Conservation (phyloP, 1,139 yeast genomes). For the Groenewaldozyma sp. region DNA sequence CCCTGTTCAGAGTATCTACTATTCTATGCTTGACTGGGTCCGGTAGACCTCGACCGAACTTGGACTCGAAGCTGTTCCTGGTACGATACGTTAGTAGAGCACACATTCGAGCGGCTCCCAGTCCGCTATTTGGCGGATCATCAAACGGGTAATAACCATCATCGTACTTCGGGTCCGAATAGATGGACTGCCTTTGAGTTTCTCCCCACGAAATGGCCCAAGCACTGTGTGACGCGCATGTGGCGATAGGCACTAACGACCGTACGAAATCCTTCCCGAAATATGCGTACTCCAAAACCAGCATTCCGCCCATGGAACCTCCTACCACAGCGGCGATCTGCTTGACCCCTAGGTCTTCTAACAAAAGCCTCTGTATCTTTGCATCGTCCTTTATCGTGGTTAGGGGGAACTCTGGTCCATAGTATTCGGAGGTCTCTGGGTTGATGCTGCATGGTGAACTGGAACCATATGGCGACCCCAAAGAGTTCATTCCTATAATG, state of each 20-base stretch:
- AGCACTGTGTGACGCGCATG: conserved; percentile 90
- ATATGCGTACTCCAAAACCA: conserved; percentile 77
- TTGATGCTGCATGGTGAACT: conserved; percentile 83
- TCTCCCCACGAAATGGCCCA: conserved; percentile 99
- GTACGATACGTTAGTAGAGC: conserved; percentile 89
- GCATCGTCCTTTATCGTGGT: conserved; percentile 90
- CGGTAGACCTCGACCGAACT: conserved; percentile 78
- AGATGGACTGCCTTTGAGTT: conserved; percentile 92
- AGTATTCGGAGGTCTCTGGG: conserved; percentile 59
- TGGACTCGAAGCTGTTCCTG: conserved; percentile 79
- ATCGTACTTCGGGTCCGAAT: conserved; percentile 82
- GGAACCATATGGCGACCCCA: conserved; percentile 95
- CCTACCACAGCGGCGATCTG: conserved; percentile 82
- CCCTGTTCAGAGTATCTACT: conserved; percentile 22
- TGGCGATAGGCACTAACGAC: conserved; percentile 75
- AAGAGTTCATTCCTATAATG: conserved; percentile 75
- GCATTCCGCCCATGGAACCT: conserved; percentile 99
- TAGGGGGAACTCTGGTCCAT: conserved; percentile 92
- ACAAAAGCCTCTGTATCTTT: conserved; percentile 60
- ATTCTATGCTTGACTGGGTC: conserved; percentile 34
- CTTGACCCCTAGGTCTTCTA: conserved; percentile 63
- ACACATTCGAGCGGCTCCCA: conserved; percentile 96
- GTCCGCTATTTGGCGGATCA: conserved; percentile 78
- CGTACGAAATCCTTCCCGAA: conserved; percentile 64
- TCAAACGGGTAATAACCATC: conserved; percentile 76